Evolutionary conservation across 2,329 filamentous ascomycete species (phyloP).

Genomic region (Didymella segeticola): DNA sequence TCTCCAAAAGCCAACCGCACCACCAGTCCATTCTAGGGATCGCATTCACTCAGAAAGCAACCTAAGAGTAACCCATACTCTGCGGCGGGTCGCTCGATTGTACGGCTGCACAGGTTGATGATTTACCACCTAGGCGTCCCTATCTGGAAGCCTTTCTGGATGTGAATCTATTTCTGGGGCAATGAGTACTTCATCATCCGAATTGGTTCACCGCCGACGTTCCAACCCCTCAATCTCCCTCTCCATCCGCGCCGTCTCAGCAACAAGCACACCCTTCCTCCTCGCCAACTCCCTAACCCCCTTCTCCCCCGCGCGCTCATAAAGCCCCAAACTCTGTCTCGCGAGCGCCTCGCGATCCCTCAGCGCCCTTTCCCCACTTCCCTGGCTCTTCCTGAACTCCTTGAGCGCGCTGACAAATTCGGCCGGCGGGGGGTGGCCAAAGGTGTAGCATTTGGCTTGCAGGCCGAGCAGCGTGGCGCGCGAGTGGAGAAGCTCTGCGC

Average conservation of each 20-base stretch:
- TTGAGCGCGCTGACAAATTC: constrained; percentile 42
- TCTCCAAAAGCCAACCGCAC: too few relatives aligned
- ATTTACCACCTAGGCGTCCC: too few relatives aligned
- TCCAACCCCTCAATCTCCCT: constrained; percentile 41
- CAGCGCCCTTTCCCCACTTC: constrained; percentile 37
- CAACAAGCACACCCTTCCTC: constrained; percentile 47
- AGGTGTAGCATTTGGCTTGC: constrained; percentile 47
- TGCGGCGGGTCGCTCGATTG: too few relatives aligned
- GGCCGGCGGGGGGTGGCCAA: constrained; percentile 33
- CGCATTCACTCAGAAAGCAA: too few relatives aligned
- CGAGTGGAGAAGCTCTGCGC: constrained; percentile 52
- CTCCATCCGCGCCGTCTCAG: constrained; percentile 45
- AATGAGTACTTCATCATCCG: too few relatives aligned
- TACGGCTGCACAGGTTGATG: too few relatives aligned
- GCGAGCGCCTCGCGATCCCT: constrained; percentile 43
- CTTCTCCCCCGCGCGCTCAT: constrained; percentile 43
- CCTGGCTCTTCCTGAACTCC: constrained; percentile 40
- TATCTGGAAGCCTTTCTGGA: too few relatives aligned
- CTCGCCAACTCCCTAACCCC: constrained; percentile 50
- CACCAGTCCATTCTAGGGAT: too few relatives aligned
- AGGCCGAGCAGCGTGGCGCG: constrained; percentile 52
- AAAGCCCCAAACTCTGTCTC: constrained; percentile 45
- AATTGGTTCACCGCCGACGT: constrained; percentile 16
- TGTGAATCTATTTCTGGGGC: too few relatives aligned
- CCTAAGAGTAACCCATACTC: too few relatives aligned